Conservation (phyloP, 306 rosid genomes). For the Cucumis hystrix region DNA sequence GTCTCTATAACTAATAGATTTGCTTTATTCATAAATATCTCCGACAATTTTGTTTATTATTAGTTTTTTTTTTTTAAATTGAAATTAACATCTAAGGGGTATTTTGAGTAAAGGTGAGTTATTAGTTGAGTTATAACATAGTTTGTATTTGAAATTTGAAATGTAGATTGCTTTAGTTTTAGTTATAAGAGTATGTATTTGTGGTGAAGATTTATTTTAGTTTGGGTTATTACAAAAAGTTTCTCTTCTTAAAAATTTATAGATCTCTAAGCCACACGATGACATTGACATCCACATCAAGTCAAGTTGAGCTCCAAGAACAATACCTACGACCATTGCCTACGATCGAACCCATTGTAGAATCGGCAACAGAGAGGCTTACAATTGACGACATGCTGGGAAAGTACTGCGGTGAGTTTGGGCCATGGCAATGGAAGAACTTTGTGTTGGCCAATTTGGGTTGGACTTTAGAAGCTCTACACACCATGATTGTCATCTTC, state of each 20-base stretch:
- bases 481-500: conserved; percentile 83
- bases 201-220: too few species aligned
- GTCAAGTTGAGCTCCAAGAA: conserved; percentile 7
- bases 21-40: too few species aligned
- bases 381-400: conserved; percentile 65
- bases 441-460: conserved; percentile 60
- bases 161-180: too few species aligned
- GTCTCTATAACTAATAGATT: too few species aligned
- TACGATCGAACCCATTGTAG: not conserved
- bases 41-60: too few species aligned
- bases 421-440: conserved; percentile 66
- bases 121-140: too few species aligned
- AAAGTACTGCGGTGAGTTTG: conserved; percentile 71
- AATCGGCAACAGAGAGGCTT: conserved; percentile 13
- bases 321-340: conserved; percentile 17
- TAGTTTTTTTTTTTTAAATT: too few species aligned
- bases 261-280: not conserved
- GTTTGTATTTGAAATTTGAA: too few species aligned
- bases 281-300: not conserved
- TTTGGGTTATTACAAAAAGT: too few species aligned
- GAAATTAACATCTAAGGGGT: too few species aligned
- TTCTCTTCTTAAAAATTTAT: not conserved
- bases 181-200: too few species aligned
- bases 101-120: too few species aligned
- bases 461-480: conserved; percentile 80